phyloP scores from a whole-genome alignment of 371 early-diverging fungal genomes.

The Apophysomyces ossiformis region DNA sequence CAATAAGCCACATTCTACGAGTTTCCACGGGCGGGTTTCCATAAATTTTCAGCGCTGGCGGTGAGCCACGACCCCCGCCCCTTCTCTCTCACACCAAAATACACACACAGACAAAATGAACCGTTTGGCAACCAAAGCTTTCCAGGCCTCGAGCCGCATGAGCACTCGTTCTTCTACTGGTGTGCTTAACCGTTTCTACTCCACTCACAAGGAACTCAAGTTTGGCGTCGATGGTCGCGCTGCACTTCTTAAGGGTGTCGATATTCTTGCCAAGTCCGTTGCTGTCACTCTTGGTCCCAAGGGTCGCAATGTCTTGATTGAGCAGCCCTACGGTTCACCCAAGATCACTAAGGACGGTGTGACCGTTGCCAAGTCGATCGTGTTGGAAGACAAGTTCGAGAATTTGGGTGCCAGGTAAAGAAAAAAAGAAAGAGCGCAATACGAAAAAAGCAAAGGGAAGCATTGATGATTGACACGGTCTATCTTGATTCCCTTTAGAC shows the following conservation, averaged over 20 bases:
- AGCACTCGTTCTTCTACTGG: constrained; percentile 39
- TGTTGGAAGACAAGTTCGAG: constrained; percentile 95
- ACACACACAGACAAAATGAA: constrained; percentile 31
- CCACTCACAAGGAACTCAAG: constrained; percentile 92
- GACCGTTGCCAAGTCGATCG: constrained; percentile 97
- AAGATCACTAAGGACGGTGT: constrained; percentile 99
- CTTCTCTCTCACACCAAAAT: constrained; percentile 9
- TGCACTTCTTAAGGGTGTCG: constrained; percentile 91
- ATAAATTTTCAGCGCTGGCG: constrained; percentile 12
- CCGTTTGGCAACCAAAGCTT: constrained; percentile 46
- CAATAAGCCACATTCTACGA: constrained; percentile 18
- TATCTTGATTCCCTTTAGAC: constrained; percentile 40
- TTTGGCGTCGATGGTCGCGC: constrained; percentile 97
- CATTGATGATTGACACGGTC: neutral
- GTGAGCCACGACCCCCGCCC: constrained; percentile 17
- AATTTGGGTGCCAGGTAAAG: constrained; percentile 92
- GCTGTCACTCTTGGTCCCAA: constrained; percentile 98
- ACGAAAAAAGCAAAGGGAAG: neutral
- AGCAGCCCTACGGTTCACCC: constrained; percentile 96
- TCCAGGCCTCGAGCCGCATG: constrained; percentile 32
- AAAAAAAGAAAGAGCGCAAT: neutral
- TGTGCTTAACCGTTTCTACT: constrained; percentile 70
- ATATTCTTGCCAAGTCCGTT: constrained; percentile 95
- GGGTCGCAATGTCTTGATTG: constrained; percentile 97
- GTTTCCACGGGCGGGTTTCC: constrained; percentile 13